Base-by-base conservation (phyloP, 2,329 filamentous ascomycete genomes). In the Verticillium nubilum region DNA sequence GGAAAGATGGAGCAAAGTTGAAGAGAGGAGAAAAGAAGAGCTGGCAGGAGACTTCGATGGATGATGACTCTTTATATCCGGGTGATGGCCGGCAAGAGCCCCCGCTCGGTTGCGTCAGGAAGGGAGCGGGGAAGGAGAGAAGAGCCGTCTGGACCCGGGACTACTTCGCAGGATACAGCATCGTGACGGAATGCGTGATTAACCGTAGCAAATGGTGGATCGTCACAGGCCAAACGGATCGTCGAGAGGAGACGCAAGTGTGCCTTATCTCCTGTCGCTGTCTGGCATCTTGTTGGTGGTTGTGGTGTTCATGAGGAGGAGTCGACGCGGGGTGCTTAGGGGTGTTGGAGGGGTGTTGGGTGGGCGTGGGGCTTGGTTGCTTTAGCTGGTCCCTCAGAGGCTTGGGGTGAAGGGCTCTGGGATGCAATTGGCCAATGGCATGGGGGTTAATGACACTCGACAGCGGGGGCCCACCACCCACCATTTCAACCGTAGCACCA, bases 41-140 rank as follows among this genome's bases (percentile, higher is more conserved):
- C 9, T 19, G 29, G 33, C 35, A 47, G 27, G 17, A n/a, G 26
- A n/a, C 9, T 17, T 33, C 19, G 12, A 33, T 26, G 31, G 17
- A 25, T 5, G 9, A 4, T 27, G 19, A 0, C 25, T 26, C 23
- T 47, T 56, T 56, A 56, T 56, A 56, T 56, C 54, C 54, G 54
- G 33, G 23, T 23, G 17, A 54, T 15, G 27, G 15, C 28, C 28
- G 52, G 4, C 2, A n/a, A 5, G 9, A 5, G 54, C 7, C 35
- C 54, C 54, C 54, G 35, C 54, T 47, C 26, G 33, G 28, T 23
- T 26, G 33, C 35, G 35, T 28, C 33, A 56, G 15, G 54, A 28
- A 33, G 17, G 28, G 35, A 56, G 54, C 54, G 54, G 54, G 54
- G 54, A 56, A 56, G 35, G 33, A 12, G 53, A 33, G 27, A 56